Evolutionary conservation across 371 early-diverging fungal genomes (phyloP), one percentile per base, ranked within the genome.

Genomic region (Mucor mucedo): DNA sequence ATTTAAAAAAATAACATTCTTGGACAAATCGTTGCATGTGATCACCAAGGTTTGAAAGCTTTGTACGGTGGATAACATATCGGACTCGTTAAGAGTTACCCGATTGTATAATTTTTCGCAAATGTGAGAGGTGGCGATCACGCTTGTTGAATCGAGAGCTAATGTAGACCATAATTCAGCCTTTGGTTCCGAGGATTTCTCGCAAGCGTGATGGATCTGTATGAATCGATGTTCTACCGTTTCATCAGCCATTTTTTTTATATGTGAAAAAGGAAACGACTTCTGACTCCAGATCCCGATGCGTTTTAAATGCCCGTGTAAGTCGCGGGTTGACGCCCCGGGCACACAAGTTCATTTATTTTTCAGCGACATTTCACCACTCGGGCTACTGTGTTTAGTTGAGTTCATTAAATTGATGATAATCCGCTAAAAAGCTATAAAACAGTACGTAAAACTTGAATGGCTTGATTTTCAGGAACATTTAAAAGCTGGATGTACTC

Each of bases 111-210:
- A 56, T 41, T 64, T 70, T n/a, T 70, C 66, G 50, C 81, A 80
- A 11, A 69, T 65, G 50, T 74, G 73, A 3, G 81, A 80, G 0
- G 66, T 61, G 6, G 76, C 78, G 58, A 80, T 78, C 0, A 21
- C 27, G 21, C 27, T 47, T 4, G 65, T 44, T 2, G 76, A 65
- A 28, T 62, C 28, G 14, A 62, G 60, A 8, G 69, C 65, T 39
- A 75, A 32, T 2, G 57, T 29, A 2, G 61, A 27, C 79, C 77
- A 79, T 7, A 69, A 38, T 14, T 53, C 55, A 7, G 69, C 59
- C 6, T 21, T 27, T 9, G 60, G 29, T 48, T 57, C 35, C 1
- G 58, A 47, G 2, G 33, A n/a, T 28, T 58, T 33, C 38, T 71
- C 60, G 5, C 58, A 57, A 35, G 66, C 57, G 39, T 68, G 67